Evolutionary conservation across 108 stramenopile genomes (phyloP).

Genomic region (Cyclotella choctawhatcheeana): DNA sequence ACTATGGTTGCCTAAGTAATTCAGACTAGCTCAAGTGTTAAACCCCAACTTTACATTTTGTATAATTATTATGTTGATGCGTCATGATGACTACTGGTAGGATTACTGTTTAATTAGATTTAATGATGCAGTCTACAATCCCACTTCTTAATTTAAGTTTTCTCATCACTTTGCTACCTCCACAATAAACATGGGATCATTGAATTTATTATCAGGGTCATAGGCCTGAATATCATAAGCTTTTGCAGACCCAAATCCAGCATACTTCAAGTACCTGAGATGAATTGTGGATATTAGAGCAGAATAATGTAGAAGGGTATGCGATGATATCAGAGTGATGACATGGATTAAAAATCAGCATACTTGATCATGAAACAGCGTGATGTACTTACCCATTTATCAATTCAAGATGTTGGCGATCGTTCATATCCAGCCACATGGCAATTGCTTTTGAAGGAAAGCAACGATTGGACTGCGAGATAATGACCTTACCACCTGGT

Average conservation of each 20-base stretch:
- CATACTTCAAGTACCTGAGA: slow-evolving; percentile 70
- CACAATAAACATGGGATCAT: slow-evolving; percentile 87
- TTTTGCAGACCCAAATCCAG: slow-evolving; percentile 62
- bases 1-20: slow-evolving; percentile 96
- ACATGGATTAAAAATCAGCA: not conserved
- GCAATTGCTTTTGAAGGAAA: slow-evolving; percentile 94
- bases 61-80: not conserved
- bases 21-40: not conserved
- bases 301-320: no score
- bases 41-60: not conserved
- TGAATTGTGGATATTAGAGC: not conserved
- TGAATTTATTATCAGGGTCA: slow-evolving; percentile 56
- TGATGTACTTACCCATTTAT: slow-evolving; percentile 81
- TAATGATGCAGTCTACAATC: no score
- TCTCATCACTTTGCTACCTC: slow-evolving; percentile 58
- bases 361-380: slow-evolving; percentile 1
- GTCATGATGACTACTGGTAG: no score
- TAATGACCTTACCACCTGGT: slow-evolving; percentile 93
- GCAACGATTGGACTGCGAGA: slow-evolving; percentile 92
- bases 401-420: slow-evolving; percentile 92
- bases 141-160: no score
- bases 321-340: no score
- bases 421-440: slow-evolving; percentile 95
- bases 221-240: slow-evolving; percentile 85
- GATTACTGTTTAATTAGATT: no score